Base-by-base conservation (phyloP, 1,284 basidiomycete genomes). In the Inonotus hispidus region DNA sequence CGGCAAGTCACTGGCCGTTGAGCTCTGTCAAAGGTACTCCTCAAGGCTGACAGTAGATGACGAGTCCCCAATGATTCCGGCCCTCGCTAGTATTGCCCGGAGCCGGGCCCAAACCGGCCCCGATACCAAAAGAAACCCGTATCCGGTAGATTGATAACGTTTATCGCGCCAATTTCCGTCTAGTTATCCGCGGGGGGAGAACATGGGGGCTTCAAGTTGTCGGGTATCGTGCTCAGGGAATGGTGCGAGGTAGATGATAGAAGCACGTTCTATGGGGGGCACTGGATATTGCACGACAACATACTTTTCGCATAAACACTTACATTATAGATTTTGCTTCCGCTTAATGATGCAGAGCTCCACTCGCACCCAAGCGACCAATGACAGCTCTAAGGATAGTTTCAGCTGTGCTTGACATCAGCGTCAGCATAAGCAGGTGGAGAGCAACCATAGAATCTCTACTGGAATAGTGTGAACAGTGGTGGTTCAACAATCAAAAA, bases 81-180 rank as follows among this genome's bases (percentile, higher is more conserved):
- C 71, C 14, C 65, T 52, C 5, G 75, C 67, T 39, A 82, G 70
- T 16, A 78, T 76, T 7, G 79, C 79, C 19, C 79, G 70, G 13
- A 82, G 67, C 4, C 79, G 77, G 2, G 79, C 77, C 6, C 79
- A 79, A 3, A 81, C 76, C 80, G 32, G 73, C 71, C 58, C 78
- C 78, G 27, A 82, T 77, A 65, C 82, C 81, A 64, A 79, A 79
- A 7, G 80, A 76, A 58, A 76, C 2, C 79, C 79, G 65, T 73
- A 79, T 7, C 79, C 80, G 0, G 79, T 68, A 0, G 80, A 80
- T 50, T 75, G 66, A 60, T 76, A 75, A 27, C 77, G n/a, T n/a
- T n/a, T 79, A 66, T 82, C 81, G 47, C 81, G 69, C 80, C 81
- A 82, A 65, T 81, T 77, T 0, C 81, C 80, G 0, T 76, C 73